Percentiles rank a stretch among this genome's conserved stretches.
Conservation (phyloP, 179 eudicot species). For the Beta macrorhiza region DNA sequence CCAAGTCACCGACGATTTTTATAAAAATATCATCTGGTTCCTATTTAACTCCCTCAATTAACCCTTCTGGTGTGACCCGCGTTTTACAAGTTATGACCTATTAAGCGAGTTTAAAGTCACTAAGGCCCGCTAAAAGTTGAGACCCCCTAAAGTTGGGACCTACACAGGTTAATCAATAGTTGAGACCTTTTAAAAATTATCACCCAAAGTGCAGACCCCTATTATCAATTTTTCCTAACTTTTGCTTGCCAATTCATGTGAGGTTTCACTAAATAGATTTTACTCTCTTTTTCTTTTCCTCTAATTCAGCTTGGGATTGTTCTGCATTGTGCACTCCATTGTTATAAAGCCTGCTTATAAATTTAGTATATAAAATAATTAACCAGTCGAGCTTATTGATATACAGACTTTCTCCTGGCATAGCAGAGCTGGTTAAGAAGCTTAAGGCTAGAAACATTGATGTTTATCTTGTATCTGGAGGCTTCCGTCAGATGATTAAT, state of each 20-base stretch:
- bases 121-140: too few relatives aligned
- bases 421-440: slow-evolving; percentile 73
- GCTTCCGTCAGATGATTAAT: slow-evolving; percentile 97
- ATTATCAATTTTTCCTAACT: too few relatives aligned
- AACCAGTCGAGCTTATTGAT: slow-evolving; percentile 5
- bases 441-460: slow-evolving; percentile 56
- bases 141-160: too few relatives aligned
- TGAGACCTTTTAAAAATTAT: too few relatives aligned
- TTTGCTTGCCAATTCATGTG: not conserved
- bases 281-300: slow-evolving; percentile 2
- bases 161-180: too few relatives aligned
- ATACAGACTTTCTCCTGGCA: slow-evolving; percentile 90
- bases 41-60: too few relatives aligned
- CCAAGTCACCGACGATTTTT: too few relatives aligned
- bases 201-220: too few relatives aligned
- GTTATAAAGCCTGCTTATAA: not conserved
- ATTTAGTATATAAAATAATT: not conserved
- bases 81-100: too few relatives aligned
- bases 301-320: not conserved
- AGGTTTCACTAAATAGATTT: not conserved
- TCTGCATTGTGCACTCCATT: not conserved
- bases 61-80: too few relatives aligned
- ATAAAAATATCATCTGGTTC: too few relatives aligned
- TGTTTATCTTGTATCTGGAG: slow-evolving; percentile 91
- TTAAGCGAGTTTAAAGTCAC: too few relatives aligned